Evolutionary conservation across 2,329 filamentous ascomycete species (phyloP).

Genomic region (Eurotiales sp.): DNA sequence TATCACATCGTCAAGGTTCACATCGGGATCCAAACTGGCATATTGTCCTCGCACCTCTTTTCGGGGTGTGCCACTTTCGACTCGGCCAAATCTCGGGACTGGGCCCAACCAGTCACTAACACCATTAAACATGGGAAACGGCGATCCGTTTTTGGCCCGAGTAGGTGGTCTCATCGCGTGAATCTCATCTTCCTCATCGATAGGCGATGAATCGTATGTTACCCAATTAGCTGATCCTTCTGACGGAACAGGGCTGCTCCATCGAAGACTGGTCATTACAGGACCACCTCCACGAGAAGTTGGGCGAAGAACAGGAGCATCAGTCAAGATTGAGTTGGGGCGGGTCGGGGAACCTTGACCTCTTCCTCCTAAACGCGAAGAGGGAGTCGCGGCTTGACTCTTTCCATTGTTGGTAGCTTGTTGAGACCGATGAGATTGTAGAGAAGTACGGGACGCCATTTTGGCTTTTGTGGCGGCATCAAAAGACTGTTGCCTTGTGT

Average conservation of each 20-base stretch:
- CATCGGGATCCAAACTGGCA: conserved; percentile 32
- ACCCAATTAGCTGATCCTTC: conserved; percentile 39
- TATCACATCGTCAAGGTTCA: conserved; percentile 25
- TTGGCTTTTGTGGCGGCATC: conserved; percentile 23
- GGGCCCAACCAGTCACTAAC: conserved; percentile 34
- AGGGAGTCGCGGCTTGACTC: too few species aligned
- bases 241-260: conserved; percentile 34
- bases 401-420: too few species aligned
- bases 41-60: conserved; percentile 36
- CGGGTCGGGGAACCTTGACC: conserved; percentile 26
- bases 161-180: conserved; percentile 33
- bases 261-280: conserved; percentile 27
- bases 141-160: conserved; percentile 24
- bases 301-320: conserved; percentile 27
- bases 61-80: conserved; percentile 27
- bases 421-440: conserved; percentile 40
- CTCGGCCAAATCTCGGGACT: conserved; percentile 26
- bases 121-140: conserved; percentile 24
- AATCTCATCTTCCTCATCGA: conserved; percentile 19
- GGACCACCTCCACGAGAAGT: conserved; percentile 22
- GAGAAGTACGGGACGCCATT: conserved; percentile 48
- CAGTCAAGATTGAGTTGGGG: conserved; percentile 29
- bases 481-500: conserved; percentile 66
- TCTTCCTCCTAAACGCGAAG: too few species aligned
- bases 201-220: conserved; percentile 31